Evolutionary conservation across 2,329 filamentous ascomycete species (phyloP), one percentile per base, ranked within the genome.

Genomic region (Hypoxylon sp.): DNA sequence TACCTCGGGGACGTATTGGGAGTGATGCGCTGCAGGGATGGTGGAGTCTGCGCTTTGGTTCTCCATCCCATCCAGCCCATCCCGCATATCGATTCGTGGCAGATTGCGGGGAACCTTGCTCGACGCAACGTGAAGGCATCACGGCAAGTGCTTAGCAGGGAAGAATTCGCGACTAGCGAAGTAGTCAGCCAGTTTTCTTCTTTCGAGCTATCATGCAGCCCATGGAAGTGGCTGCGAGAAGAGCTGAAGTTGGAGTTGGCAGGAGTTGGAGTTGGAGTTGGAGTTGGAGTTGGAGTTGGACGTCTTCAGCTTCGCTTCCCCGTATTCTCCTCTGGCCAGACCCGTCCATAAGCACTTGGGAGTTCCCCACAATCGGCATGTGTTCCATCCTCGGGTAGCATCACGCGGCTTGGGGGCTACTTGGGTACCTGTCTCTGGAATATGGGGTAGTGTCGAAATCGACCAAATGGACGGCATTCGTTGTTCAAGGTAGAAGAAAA

Each of bases 91-190:
- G 7, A n/a, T 46, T 62, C 26, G 22, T 34, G 22, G 22, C 43
- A 46, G 56, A 62, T 58, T 68, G 62, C 62, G 65, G 65, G 65
- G 65, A 68, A 68, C 65, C 65, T 65, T 65, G 65, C 53, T 56
- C 46, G 8, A 47, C 39, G 39, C 30, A 39, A 51, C 50, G 28
- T 62, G 65, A 65, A 61, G 62, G 28, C 44, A 68, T 68, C 65
- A 52, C 65, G 65, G 65, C 65, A 68, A 65, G 37, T 68, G 56
- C 11, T 53, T 46, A 39, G 43, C 39, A 43, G n/a, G 56, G 28
- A 41, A 39, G 19, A 43, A 49, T 49, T 3, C 13, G 6, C 41
- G 48, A 43, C 41, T 57, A 60, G 39, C 20, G 15, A 55, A 13
- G 37, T 10, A 44, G 22, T 41, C 46, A 56, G 28, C n/a, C n/a